Conservation (phyloP, 768 basidiomycete species). For the Crassisporium funariophilum region DNA sequence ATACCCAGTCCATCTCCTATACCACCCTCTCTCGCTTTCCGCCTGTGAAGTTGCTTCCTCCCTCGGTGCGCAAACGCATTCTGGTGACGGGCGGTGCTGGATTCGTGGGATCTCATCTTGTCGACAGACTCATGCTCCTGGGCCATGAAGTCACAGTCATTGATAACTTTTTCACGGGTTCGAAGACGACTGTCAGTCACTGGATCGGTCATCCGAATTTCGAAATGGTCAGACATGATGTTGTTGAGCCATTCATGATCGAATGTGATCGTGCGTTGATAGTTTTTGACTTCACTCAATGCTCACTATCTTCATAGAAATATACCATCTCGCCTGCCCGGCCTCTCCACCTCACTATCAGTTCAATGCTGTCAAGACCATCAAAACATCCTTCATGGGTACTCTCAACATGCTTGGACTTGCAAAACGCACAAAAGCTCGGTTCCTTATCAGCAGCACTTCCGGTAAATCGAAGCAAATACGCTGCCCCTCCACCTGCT, state of each 20-base stretch:
- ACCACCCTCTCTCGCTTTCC: conserved; percentile 91
- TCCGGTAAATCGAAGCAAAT: conserved; percentile 82
- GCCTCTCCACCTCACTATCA: conserved; percentile 98
- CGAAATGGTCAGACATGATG: conserved; percentile 96
- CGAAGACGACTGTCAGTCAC: conserved; percentile 93
- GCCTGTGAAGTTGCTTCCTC: conserved; percentile 85
- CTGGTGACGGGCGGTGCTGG: conserved; percentile 97
- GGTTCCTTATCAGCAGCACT: conserved; percentile 94
- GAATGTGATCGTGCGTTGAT: conserved; percentile 88
- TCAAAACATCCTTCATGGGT: conserved; percentile 98
- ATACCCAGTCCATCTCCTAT: conserved; percentile 84
- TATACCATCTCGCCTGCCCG: conserved; percentile 98
- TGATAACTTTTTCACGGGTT: conserved; percentile 99
- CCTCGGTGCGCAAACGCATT: conserved; percentile 80
- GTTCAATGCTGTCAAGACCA: conserved; percentile 95
- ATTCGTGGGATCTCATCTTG: conserved; percentile 98
- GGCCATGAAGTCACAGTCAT: conserved; percentile 97
- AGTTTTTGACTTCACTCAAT: conserved; percentile 5
- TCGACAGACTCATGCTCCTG: conserved; percentile 96
- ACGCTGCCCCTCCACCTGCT: no score
- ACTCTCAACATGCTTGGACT: conserved; percentile 99
- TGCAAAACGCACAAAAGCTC: conserved; percentile 95
- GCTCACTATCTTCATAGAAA: conserved; percentile 55
- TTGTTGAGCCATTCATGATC: conserved; percentile 97
- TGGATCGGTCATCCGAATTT: conserved; percentile 99